These are phyloP conservation scores for Cymbidium sinense DNA, from an alignment of 106 monocot genomes.

Conservation along the genomic window DNA sequence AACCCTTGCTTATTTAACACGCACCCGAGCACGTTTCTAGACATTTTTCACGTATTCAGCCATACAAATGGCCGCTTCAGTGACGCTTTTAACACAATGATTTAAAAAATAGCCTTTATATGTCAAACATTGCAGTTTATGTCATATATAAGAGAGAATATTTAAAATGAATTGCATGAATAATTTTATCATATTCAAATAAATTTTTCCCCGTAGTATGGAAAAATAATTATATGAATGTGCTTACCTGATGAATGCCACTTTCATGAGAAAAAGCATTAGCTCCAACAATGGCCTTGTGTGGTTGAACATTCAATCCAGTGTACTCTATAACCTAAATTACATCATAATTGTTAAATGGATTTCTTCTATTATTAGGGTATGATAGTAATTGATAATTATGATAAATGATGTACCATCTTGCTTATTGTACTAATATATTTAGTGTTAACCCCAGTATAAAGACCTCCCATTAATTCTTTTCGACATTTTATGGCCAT, in stretches of 20 bases:
- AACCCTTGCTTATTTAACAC: no score
- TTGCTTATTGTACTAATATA: conserved; percentile 18
- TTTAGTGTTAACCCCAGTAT: conserved; percentile 18
- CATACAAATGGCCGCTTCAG: no score
- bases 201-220: background rate
- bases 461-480: conserved; percentile 17
- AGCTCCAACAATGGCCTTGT: conserved; percentile 19
- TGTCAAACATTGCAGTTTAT: no score
- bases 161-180: no score
- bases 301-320: conserved; percentile 21
- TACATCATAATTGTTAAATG: background rate
- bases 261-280: conserved; percentile 29
- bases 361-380: background rate
- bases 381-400: background rate
- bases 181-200: background rate
- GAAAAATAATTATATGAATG: background rate
- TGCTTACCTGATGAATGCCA: conserved; percentile 18
- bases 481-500: conserved; percentile 23
- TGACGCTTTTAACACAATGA: no score
- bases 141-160: no score
- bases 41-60: no score
- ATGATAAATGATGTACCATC: conserved; percentile 10
- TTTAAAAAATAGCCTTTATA: background rate
- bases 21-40: no score
- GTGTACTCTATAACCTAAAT: conserved; percentile 19